Percentiles rank a stretch among this genome's conserved stretches.
Conservation (phyloP, 441 rosid species). For the Hura crepitans region DNA sequence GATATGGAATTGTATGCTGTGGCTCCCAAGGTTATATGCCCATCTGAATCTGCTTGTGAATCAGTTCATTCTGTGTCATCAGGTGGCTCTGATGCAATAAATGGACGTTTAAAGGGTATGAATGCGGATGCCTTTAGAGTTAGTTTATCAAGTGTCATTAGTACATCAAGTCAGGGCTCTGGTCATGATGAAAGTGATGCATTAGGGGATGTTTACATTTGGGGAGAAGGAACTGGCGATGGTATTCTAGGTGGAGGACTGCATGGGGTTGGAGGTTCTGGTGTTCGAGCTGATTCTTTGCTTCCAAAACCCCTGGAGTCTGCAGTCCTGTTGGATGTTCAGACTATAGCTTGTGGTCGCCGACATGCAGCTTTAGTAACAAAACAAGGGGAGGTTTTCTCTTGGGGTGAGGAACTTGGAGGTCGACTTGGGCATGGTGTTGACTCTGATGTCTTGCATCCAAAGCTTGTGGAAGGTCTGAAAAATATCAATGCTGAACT, state of each 20-base stretch:
- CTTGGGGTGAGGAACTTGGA: constrained; percentile 98
- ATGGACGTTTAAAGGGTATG: constrained; percentile 57
- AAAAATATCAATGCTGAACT: constrained; percentile 74
- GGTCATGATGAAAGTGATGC: constrained; percentile 99
- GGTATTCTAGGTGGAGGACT: constrained; percentile 83
- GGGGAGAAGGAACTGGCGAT: constrained; percentile 94
- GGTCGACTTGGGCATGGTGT: constrained; percentile 99
- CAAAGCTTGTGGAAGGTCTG: constrained; percentile 83
- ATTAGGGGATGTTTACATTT: constrained; percentile 89
- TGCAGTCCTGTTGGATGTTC: constrained; percentile 91
- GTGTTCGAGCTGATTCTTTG: constrained; percentile 65
- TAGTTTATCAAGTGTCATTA: constrained; percentile 95
- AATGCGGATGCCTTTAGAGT: constrained; percentile 80
- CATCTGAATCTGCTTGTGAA: constrained; percentile 64
- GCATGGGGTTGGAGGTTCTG: constrained; percentile 54
- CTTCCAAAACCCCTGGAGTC: constrained; percentile 95
- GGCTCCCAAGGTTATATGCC: constrained; percentile 79
- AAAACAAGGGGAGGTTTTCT: constrained; percentile 91
- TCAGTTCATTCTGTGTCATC: constrained; percentile 78
- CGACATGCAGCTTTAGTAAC: constrained; percentile 92
- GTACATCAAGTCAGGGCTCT: constrained; percentile 98
- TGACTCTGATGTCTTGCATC: constrained; percentile 83
- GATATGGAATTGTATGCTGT: constrained; percentile 61
- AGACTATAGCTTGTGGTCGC: constrained; percentile 91
- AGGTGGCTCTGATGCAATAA: constrained; percentile 68